Evolutionary conservation across 768 basidiomycete genomes (phyloP), one percentile per base, ranked within the genome.

Genomic region (Boletus vermiculosoides): DNA sequence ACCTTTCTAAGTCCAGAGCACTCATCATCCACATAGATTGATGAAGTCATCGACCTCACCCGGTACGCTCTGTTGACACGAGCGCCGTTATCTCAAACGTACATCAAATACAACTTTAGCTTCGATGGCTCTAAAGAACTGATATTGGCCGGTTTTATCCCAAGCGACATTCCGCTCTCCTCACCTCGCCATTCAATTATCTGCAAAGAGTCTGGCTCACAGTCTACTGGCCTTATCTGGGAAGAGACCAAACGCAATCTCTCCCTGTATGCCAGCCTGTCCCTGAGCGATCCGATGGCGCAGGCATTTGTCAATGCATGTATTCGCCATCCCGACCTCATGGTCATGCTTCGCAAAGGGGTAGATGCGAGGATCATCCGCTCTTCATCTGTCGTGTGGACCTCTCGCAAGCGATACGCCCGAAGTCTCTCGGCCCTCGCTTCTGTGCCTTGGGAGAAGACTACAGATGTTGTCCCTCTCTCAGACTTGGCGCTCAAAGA

Each of bases 301-400:
- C 66, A 66, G 56, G 58, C 54, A 4, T 71, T 73, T 58, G 68
- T 68, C 37, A 71, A 72, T 46, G 67, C 47, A 44, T 74, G 72
- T 54, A 50, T 70, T 44, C 63, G 70, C 36, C 68, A 71, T 36
- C 63, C 73, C 22, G 61, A 70, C 33, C 46, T 74, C 40, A 68
- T 70, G 70, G 65, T 71, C 15, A 61, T 72, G 52, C 59, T 69
- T 22, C 71, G 73, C 50, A 69, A 68, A 49, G 73, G 73, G 23
- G 54, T 51, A 6, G 45, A 59, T 6, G 70, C 64, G 5, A 67
- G 63, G 22, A 42, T 72, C 20, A 70, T 71, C 49, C 59, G 66
- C 9, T 72, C 71, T 7, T 12, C 54, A 1, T 39, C 62, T 25
- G 53, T 58, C 18, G 56, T 72, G 3, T 73, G 73, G 69, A 69